These are phyloP conservation scores for Vanrija pseudolonga DNA, from an alignment of 1,284 basidiomycete species.

Conservation along the genomic window DNA sequence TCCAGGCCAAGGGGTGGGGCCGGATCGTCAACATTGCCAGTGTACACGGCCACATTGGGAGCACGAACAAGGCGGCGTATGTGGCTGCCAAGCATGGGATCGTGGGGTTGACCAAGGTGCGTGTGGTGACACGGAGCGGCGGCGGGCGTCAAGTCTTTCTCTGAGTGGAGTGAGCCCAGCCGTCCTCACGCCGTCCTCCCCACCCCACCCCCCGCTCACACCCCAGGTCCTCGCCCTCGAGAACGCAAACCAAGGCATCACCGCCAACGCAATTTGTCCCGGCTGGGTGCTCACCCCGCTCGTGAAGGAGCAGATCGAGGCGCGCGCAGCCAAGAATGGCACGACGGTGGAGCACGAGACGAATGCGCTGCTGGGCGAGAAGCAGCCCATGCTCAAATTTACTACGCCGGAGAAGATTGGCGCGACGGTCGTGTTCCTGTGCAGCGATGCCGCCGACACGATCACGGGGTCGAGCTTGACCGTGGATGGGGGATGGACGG, in stretches of 20 bases:
- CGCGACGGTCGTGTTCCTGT: conserved; percentile 5
- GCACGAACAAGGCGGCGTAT: conserved; percentile 2
- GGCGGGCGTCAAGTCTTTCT: too few species aligned
- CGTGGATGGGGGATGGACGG: conserved; percentile 6
- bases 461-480: conserved; percentile 1
- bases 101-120: conserved; percentile 7
- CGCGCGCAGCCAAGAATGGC: neutral
- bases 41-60: conserved; percentile 6
- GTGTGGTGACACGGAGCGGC: too few species aligned
- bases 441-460: conserved; percentile 1
- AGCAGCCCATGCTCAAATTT: conserved; percentile 13
- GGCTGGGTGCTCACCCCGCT: conserved; percentile 12
- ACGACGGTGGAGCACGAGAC: conserved; percentile 3
- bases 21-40: conserved; percentile 10
- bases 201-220: too few species aligned
- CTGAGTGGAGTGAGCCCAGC: too few species aligned
- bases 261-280: conserved; percentile 12
- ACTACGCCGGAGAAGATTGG: conserved; percentile 4
- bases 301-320: conserved; percentile 4
- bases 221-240: conserved; percentile 4
- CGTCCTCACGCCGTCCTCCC: too few species aligned
- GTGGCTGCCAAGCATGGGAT: conserved; percentile 12
- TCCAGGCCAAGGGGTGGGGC: conserved; percentile 4
- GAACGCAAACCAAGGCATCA: conserved; percentile 6
- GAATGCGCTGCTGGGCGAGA: conserved; percentile 5